These are phyloP conservation scores for Pezicula neosporulosa DNA, from an alignment of 2,329 filamentous ascomycete genomes.

Conservation along the genomic window DNA sequence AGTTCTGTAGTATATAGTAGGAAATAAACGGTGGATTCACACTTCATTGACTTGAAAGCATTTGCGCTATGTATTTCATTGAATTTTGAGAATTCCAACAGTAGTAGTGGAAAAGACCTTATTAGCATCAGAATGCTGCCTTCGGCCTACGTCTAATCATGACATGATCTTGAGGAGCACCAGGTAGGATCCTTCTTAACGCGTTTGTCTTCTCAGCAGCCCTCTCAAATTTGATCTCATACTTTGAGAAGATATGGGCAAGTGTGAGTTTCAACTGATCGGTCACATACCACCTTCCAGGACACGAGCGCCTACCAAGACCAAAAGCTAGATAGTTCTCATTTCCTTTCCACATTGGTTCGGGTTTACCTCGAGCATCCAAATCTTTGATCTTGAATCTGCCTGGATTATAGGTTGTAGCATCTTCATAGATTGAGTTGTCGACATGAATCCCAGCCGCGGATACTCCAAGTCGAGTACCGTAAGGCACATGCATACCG, in stretches of 20 bases:
- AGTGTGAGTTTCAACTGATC: conserved; percentile 1
- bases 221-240: conserved; percentile 1
- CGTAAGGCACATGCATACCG: not conserved
- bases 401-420: not conserved
- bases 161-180: not conserved
- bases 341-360: conserved; percentile 1
- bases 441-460: conserved; percentile 1
- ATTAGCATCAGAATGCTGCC: not conserved
- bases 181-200: not conserved
- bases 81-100: not conserved
- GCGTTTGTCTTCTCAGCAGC: conserved; percentile 1
- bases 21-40: not conserved
- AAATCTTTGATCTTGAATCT: conserved; percentile 1
- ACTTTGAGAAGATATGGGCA: conserved; percentile 1
- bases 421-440: not conserved
- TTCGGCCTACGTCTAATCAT: not conserved
- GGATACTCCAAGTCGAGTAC: conserved; percentile 1
- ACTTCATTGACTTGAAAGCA: not conserved
- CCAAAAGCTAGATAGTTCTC: conserved; percentile 1
- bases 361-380: conserved; percentile 1
- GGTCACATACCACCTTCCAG: conserved; percentile 1
- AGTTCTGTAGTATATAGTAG: too few species aligned
- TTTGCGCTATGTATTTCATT: not conserved
- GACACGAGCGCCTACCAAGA: not conserved
- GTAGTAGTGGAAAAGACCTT: not conserved